Evolutionary conservation across 108 stramenopile species (phyloP).

Genomic region (Cyclotella cryptica): DNA sequence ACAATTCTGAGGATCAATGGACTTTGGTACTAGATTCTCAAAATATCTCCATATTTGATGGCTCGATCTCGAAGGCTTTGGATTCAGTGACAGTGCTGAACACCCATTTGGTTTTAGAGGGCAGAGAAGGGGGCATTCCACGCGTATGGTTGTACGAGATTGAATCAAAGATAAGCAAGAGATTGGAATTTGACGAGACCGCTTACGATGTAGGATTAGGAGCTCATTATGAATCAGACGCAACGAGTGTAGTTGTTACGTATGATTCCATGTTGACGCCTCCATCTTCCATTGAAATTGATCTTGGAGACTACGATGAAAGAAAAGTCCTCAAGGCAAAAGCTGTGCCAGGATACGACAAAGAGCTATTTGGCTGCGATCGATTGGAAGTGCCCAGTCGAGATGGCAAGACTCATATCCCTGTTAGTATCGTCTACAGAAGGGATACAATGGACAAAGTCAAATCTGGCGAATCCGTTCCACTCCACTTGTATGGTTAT

Average conservation of each 20-base stretch:
- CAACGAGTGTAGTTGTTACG: conserved; percentile 66
- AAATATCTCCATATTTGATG: conserved; percentile 63
- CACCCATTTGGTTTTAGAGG: conserved; percentile 62
- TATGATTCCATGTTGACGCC: conserved; percentile 91
- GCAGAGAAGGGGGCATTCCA: conserved; percentile 70
- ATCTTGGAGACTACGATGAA: conserved; percentile 47
- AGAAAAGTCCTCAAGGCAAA: conserved; percentile 77
- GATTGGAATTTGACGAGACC: conserved; percentile 72
- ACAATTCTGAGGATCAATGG: conserved; percentile 61
- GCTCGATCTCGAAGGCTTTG: conserved; percentile 54
- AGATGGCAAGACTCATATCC: conserved; percentile 82
- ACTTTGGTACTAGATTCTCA: conserved; percentile 43
- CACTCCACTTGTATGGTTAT: conserved; percentile 90
- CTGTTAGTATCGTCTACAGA: conserved; percentile 83
- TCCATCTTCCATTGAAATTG: conserved; percentile 59
- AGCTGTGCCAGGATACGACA: conserved; percentile 87
- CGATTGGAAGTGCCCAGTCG: conserved; percentile 69
- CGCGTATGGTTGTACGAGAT: conserved; percentile 62
- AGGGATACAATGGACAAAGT: conserved; percentile 78
- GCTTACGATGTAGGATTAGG: conserved; percentile 75
- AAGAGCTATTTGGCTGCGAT: conserved; percentile 70
- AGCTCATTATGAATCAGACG: conserved; percentile 74
- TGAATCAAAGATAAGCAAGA: conserved; percentile 31
- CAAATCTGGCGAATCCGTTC: conserved; percentile 43
- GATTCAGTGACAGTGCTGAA: conserved; percentile 58